phyloP scores from a whole-genome alignment of 345 rosid species.

The Eucalyptus decipiens region DNA sequence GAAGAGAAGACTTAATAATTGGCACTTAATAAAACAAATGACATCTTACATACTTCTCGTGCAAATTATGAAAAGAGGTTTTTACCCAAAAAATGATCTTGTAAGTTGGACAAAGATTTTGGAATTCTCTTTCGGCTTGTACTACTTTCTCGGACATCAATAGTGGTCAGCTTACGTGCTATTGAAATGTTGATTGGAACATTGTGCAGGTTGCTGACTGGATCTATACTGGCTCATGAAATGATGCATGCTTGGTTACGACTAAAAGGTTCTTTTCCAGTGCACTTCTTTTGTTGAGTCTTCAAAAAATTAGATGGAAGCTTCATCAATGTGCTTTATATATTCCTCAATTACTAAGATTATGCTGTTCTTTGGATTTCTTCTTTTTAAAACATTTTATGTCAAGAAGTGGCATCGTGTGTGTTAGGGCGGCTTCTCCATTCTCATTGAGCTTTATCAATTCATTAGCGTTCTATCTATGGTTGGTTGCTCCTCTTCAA shows the following conservation, averaged over 20 bases:
- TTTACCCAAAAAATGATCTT: not conserved
- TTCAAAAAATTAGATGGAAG: not conserved
- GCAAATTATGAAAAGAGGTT: not conserved
- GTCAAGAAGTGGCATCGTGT: not conserved
- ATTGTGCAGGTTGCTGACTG: conserved; percentile 62
- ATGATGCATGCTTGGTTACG: conserved; percentile 99
- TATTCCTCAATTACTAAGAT: not conserved
- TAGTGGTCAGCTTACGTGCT: not conserved
- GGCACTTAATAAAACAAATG: not conserved
- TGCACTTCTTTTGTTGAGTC: not conserved
- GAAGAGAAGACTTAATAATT: not conserved
- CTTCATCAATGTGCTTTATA: not conserved
- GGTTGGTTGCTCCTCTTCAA: not conserved
- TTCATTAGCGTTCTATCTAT: not conserved
- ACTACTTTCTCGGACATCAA: not conserved
- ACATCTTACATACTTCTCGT: not conserved
- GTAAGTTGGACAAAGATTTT: not conserved
- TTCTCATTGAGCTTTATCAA: not conserved
- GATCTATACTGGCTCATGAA: conserved; percentile 88
- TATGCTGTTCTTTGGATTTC: not conserved
- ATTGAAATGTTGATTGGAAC: not conserved
- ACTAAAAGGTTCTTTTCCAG: conserved; percentile 45
- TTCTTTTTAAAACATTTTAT: not conserved
- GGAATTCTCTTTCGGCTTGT: not conserved
- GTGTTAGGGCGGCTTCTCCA: not conserved